Conservation (phyloP, 441 rosid species). For the Codiaeum variegatum region DNA sequence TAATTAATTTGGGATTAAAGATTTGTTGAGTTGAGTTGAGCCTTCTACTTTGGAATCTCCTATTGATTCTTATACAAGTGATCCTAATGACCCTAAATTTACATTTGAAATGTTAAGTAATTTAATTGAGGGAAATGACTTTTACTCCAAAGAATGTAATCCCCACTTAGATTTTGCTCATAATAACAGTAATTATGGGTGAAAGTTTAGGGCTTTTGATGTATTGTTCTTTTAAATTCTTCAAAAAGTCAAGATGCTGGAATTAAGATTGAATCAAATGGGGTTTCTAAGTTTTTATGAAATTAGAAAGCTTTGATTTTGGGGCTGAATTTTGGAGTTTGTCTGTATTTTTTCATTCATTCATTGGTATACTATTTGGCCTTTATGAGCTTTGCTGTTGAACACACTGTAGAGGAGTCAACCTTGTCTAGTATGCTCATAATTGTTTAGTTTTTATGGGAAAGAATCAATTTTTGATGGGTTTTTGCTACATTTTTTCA, state of each 20-base stretch:
- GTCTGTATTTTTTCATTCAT: neutral
- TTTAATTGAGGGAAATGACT: conserved; percentile 17
- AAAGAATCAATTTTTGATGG: neutral
- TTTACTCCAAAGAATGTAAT: conserved; percentile 17
- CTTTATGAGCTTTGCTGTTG: neutral
- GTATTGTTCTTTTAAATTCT: neutral
- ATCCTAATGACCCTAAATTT: conserved; percentile 43
- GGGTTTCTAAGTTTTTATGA: neutral
- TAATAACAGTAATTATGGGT: neutral
- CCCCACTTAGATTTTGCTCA: neutral
- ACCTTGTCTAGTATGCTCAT: neutral
- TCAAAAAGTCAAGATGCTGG: neutral
- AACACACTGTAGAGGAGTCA: neutral
- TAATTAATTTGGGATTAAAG: no score
- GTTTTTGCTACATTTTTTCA: neutral
- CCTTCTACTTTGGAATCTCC: conserved; percentile 37
- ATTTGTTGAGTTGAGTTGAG: no score
- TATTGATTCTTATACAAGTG: conserved; percentile 32
- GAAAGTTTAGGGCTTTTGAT: neutral
- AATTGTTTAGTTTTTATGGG: neutral
- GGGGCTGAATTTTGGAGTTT: neutral
- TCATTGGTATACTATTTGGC: neutral
- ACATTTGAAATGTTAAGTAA: conserved; percentile 40
- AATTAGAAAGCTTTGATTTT: neutral
- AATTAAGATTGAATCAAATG: neutral